These are phyloP conservation scores for Debaryomyces maramus DNA, from an alignment of 805 yeast species.

Conservation along the genomic window DNA sequence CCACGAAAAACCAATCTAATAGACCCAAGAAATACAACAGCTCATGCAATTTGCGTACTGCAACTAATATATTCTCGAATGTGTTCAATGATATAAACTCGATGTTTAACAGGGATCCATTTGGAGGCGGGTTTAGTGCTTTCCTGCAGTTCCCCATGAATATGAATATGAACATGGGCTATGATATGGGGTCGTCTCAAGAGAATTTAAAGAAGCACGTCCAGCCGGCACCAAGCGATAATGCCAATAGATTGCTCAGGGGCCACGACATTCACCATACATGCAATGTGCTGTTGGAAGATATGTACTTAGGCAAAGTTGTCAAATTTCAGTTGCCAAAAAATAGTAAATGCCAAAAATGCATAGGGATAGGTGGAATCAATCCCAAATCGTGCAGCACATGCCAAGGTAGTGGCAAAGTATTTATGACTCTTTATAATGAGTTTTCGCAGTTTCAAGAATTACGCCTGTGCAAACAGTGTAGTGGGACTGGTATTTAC, in stretches of 20 bases:
- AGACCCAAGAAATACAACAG: conserved; percentile 7
- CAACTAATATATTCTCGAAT: conserved; percentile 35
- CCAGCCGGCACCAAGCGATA: conserved; percentile 21
- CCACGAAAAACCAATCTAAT: conserved; percentile 5
- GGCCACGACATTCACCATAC: conserved; percentile 61
- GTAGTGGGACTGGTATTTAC: conserved; percentile 37
- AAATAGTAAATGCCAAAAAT: conserved; percentile 47
- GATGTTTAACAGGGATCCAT: conserved; percentile 18
- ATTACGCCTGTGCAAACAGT: conserved; percentile 29
- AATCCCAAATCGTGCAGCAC: conserved; percentile 35
- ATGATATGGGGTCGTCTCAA: conserved; percentile 5
- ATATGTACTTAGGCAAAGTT: conserved; percentile 57
- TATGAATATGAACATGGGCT: conserved; percentile 4
- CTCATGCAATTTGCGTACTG: conserved; percentile 5
- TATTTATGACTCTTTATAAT: conserved; percentile 46
- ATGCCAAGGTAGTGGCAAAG: conserved; percentile 47
- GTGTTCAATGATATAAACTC: conserved; percentile 36
- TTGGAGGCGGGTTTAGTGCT: conserved; percentile 7
- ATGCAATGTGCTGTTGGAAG: conserved; percentile 51
- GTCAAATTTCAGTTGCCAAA: conserved; percentile 56
- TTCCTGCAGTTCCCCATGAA: conserved; percentile 11
- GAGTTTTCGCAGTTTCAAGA: conserved; percentile 41
- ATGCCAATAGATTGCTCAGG: conserved; percentile 18
- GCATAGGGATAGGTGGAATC: conserved; percentile 55
- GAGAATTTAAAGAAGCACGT: conserved; percentile 13